phyloP scores from a whole-genome alignment of 2,329 filamentous ascomycete species.

The Mycosphaerella arachidis region DNA sequence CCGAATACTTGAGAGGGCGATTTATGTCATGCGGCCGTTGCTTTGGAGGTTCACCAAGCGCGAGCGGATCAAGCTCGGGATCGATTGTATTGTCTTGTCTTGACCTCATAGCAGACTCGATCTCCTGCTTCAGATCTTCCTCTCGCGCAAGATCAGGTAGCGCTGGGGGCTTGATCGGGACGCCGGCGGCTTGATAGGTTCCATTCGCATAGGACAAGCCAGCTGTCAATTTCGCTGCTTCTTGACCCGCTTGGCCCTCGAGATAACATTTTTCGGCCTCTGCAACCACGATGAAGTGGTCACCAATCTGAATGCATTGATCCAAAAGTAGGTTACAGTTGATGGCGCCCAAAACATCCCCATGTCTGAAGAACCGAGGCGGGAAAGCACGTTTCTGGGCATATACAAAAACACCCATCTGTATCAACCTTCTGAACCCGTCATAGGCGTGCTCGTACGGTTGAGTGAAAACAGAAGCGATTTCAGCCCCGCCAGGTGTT shows the following conservation, averaged over 20 bases:
- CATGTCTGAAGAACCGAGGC: neutral
- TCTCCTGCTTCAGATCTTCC: neutral
- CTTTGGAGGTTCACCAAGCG: neutral
- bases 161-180: slow-evolving; percentile 6
- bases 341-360: slow-evolving; percentile 29
- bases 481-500: slow-evolving; percentile 26
- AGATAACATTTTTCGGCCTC: slow-evolving; percentile 26
- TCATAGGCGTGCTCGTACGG: slow-evolving; percentile 19
- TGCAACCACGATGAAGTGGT: slow-evolving; percentile 48
- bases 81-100: neutral
- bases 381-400: neutral
- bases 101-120: neutral
- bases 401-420: slow-evolving; percentile 1
- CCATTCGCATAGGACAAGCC: slow-evolving; percentile 21
- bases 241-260: neutral
- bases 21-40: neutral
- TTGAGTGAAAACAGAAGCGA: slow-evolving; percentile 33
- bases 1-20: neutral
- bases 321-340: slow-evolving; percentile 35
- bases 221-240: neutral
- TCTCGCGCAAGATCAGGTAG: neutral
- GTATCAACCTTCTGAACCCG: slow-evolving; percentile 18
- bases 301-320: slow-evolving; percentile 39
- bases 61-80: neutral
- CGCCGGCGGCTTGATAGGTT: slow-evolving; percentile 16